phyloP scores from a whole-genome alignment of 2,329 filamentous ascomycete species.

The Ascochyta rabiei region DNA sequence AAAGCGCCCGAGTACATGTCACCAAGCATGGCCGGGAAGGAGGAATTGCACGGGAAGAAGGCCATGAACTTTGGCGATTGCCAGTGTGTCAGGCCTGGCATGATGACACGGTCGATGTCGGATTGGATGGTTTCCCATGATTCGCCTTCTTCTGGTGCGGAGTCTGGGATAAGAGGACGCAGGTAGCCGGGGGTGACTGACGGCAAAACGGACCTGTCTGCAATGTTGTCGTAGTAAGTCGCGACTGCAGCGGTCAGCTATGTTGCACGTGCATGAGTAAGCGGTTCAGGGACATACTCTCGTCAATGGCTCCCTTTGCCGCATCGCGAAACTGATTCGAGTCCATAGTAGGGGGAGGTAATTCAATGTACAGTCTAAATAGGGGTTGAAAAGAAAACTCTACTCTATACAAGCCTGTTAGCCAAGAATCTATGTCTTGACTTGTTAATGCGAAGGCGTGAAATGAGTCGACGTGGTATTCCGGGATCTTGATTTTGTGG shows the following conservation, averaged over 20 bases:
- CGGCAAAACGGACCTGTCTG: conserved; percentile 73
- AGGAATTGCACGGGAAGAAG: conserved; percentile 85
- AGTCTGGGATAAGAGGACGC: conserved; percentile 73
- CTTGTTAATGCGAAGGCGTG: conserved; percentile 4
- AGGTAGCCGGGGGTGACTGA: conserved; percentile 86
- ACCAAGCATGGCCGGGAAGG: conserved; percentile 84
- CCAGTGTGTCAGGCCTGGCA: conserved; percentile 94
- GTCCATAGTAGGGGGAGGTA: conserved; percentile 65
- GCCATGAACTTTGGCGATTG: conserved; percentile 92
- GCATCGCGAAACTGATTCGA: conserved; percentile 77
- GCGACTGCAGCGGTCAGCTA: conserved; percentile 63
- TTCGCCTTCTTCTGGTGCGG: conserved; percentile 70
- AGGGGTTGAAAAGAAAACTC: not conserved
- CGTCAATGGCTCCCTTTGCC: conserved; percentile 78
- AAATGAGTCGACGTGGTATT: not conserved
- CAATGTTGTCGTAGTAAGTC: conserved; percentile 79
- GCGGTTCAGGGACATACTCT: conserved; percentile 62
- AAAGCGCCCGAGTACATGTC: conserved; percentile 92
- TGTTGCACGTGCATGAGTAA: not conserved
- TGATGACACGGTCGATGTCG: conserved; percentile 84
- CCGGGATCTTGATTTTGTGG: not conserved
- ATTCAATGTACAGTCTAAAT: not conserved
- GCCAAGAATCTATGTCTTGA: no score
- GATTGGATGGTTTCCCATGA: conserved; percentile 79
- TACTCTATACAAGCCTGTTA: not conserved